phyloP scores from a whole-genome alignment of 1,284 basidiomycete genomes.

The Wolfiporia cocos region DNA sequence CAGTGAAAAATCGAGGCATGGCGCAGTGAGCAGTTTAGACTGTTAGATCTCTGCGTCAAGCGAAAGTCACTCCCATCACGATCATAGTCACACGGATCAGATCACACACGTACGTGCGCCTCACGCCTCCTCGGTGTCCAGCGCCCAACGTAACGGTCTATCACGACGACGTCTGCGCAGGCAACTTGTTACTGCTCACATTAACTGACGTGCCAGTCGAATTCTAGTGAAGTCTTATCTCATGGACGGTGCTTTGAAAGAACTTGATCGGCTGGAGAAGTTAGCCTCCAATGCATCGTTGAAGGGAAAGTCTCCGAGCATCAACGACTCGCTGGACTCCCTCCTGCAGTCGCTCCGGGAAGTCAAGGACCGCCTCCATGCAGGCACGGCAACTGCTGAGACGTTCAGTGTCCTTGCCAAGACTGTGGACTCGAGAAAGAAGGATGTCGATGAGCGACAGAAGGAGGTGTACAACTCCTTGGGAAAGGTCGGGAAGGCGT shows the following conservation, averaged over 20 bases:
- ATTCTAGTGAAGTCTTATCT: conserved; percentile 4
- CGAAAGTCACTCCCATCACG: not conserved
- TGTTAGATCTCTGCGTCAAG: not conserved
- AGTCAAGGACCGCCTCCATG: conserved; percentile 48
- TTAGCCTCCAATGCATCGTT: conserved; percentile 36
- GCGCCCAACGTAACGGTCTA: no score
- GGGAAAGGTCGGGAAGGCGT: conserved; percentile 71
- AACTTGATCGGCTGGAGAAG: conserved; percentile 67
- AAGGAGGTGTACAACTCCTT: conserved; percentile 82
- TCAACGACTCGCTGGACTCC: conserved; percentile 61
- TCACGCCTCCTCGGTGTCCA: not conserved
- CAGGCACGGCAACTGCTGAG: conserved; percentile 48
- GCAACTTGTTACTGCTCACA: no score
- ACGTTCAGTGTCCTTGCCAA: conserved; percentile 50
- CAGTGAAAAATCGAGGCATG: conserved; percentile 64
- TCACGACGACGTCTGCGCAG: no score
- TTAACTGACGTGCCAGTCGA: no score
- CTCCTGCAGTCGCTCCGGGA: conserved; percentile 58
- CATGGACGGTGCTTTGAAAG: conserved; percentile 72
- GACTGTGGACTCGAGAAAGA: conserved; percentile 66
- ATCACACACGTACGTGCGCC: not conserved
- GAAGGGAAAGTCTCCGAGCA: conserved; percentile 51
- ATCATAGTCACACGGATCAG: not conserved
- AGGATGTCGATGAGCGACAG: conserved; percentile 80
- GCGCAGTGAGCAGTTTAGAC: not conserved